Conservation (phyloP, 306 rosid genomes). For the Corylus avellana region DNA sequence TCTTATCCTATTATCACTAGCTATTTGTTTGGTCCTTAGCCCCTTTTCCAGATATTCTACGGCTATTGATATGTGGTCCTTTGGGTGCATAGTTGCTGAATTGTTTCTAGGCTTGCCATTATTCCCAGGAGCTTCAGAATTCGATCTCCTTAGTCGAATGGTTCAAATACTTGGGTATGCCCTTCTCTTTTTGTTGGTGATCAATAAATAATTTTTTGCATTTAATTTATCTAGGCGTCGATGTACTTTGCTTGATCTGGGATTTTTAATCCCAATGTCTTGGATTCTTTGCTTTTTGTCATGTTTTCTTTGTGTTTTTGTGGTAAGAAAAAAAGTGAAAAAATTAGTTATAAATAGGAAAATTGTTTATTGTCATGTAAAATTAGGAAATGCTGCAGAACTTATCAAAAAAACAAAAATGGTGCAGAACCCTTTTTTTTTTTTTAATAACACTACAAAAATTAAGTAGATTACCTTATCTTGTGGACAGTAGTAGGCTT, state of each 20-base stretch:
- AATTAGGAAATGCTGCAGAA: not conserved
- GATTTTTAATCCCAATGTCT: not conserved
- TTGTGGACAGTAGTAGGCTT: not conserved
- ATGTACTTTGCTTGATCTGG: not conserved
- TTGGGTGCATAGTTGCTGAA: conserved; percentile 99
- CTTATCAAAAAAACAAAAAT: not conserved
- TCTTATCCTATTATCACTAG: conserved; percentile 19
- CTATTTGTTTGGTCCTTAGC: conserved; percentile 47
- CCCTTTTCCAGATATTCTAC: conserved; percentile 69
- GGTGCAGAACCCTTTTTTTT: not conserved
- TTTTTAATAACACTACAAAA: not conserved
- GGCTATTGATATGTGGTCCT: conserved; percentile 99
- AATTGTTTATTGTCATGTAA: not conserved
- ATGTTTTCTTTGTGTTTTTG: not conserved
- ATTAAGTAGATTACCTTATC: not conserved
- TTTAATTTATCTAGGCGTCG: not conserved
- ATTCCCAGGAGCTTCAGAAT: conserved; percentile 99
- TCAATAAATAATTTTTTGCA: not conserved
- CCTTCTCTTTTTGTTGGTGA: conserved; percentile 16
- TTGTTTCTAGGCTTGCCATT: conserved; percentile 94
- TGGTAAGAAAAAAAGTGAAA: not conserved
- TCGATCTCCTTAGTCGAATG: conserved; percentile 92
- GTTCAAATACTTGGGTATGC: conserved; percentile 93
- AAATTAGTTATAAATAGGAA: not conserved
- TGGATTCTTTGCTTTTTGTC: conserved; percentile 1